A percentile compares a stretch with the other conserved stretches of the same genome.
phyloP scores from a whole-genome alignment of 495 filamentous ascomycete genomes.

The Xylaria nigripes region DNA sequence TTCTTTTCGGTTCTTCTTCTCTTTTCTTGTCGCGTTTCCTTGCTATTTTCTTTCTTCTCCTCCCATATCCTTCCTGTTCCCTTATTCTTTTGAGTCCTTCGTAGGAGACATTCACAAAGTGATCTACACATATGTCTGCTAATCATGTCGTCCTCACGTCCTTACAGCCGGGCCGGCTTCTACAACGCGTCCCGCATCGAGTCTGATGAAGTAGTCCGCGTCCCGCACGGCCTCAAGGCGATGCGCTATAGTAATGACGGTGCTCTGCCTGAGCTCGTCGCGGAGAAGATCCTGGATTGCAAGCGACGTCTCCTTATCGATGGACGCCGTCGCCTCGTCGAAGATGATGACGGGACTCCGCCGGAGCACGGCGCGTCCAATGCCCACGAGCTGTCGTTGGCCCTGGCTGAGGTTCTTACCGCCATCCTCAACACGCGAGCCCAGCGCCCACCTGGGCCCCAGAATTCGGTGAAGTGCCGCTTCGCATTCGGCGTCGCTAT shows the following conservation, averaged over 20 bases:
- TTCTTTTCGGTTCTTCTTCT: too few relatives aligned
- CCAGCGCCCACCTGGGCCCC: constrained; percentile 31
- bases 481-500: constrained; percentile 38
- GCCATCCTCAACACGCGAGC: constrained; percentile 44
- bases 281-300: constrained; percentile 68
- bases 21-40: too few relatives aligned
- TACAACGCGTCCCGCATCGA: constrained; percentile 56
- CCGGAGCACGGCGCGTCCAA: constrained; percentile 51
- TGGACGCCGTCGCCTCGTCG: constrained; percentile 80
- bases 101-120: too few relatives aligned
- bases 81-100: background rate
- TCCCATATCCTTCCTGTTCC: background rate
- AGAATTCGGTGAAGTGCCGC: constrained; percentile 38
- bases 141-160: background rate
- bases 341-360: constrained; percentile 54
- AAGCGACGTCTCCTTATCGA: constrained; percentile 69
- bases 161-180: constrained; percentile 16
- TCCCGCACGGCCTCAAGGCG: constrained; percentile 70
- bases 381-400: constrained; percentile 52
- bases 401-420: constrained; percentile 56
- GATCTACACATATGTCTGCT: background rate
- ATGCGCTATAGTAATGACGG: constrained; percentile 84
- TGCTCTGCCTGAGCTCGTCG: constrained; percentile 67
- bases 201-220: constrained; percentile 62
- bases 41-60: too few relatives aligned